Evolutionary conservation across 768 basidiomycete genomes (phyloP).

Genomic region (Trametes maxima): DNA sequence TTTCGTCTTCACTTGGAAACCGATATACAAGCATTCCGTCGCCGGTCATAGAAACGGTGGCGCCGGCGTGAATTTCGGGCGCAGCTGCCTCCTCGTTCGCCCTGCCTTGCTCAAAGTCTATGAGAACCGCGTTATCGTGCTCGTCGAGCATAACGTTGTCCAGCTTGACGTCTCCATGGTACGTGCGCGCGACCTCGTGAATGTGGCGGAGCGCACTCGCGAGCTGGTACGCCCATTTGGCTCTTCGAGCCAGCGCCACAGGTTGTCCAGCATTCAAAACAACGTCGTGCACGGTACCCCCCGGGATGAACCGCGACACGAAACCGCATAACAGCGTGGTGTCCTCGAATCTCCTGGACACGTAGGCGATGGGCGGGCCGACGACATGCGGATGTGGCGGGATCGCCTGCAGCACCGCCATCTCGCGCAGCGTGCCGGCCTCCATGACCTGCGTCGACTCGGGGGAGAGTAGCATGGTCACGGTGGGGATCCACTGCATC

Average conservation of each 20-base stretch:
- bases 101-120: slow-evolving; percentile 5
- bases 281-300: not conserved
- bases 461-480: not conserved
- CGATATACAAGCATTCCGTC: not conserved
- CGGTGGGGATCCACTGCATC: not conserved
- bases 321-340: not conserved
- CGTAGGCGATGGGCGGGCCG: not conserved
- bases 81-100: not conserved
- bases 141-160: slow-evolving; percentile 3
- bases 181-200: not conserved
- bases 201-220: not conserved
- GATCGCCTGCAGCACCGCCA: not conserved
- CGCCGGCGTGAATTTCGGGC: not conserved
- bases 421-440: not conserved
- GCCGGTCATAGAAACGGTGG: not conserved
- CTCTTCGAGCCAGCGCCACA: not conserved
- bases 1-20: not conserved
- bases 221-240: slow-evolving; percentile 3
- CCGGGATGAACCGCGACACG: not conserved
- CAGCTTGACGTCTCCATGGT: slow-evolving; percentile 8
- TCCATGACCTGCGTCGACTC: not conserved
- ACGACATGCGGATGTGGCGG: not conserved
- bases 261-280: not conserved
- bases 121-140: not conserved
- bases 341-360: not conserved